A percentile compares a stretch with the other conserved stretches of the same genome.
phyloP scores from a whole-genome alignment of 805 yeast species.

The Teunomyces cretensis region DNA sequence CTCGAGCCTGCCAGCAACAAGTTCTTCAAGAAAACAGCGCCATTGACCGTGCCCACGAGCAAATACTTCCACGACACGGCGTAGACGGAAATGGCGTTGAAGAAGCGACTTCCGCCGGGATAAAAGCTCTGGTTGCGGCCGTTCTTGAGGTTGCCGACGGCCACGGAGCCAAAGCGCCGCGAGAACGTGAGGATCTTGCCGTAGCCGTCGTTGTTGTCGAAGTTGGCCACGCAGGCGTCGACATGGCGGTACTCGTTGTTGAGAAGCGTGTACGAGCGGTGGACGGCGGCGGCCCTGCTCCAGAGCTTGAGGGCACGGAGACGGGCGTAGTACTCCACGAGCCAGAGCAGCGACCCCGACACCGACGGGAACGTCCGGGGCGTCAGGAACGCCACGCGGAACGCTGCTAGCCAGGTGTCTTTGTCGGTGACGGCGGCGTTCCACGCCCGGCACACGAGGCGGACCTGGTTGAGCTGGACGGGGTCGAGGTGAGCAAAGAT shows the following conservation, averaged over 20 bases:
- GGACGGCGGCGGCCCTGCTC: slow-evolving; percentile 34
- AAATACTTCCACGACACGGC: slow-evolving; percentile 34
- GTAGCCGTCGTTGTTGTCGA: slow-evolving; percentile 18
- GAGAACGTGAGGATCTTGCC: slow-evolving; percentile 31
- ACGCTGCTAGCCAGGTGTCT: slow-evolving; percentile 49
- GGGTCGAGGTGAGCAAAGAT: slow-evolving; percentile 50
- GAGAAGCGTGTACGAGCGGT: slow-evolving; percentile 28
- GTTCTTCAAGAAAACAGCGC: slow-evolving; percentile 33
- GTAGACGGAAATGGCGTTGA: slow-evolving; percentile 17
- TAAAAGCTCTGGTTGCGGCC: slow-evolving; percentile 40
- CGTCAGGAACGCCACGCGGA: slow-evolving; percentile 38
- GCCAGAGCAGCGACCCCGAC: slow-evolving; percentile 46
- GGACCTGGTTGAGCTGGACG: slow-evolving; percentile 35
- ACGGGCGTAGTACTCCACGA: slow-evolving; percentile 45
- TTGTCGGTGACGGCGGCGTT: slow-evolving; percentile 42
- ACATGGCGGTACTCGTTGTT: slow-evolving; percentile 26
- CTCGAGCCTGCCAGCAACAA: slow-evolving; percentile 26
- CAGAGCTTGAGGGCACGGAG: slow-evolving; percentile 34
- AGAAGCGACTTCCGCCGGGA: slow-evolving; percentile 27
- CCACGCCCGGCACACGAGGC: slow-evolving; percentile 53
- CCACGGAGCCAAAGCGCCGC: slow-evolving; percentile 25
- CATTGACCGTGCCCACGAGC: slow-evolving; percentile 26
- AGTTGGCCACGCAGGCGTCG: slow-evolving; percentile 24
- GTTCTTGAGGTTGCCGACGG: slow-evolving; percentile 30
- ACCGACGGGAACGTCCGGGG: slow-evolving; percentile 42